Evolutionary conservation across 1,139 yeast genomes (phyloP).

Genomic region (Kodamaea derodonti): DNA sequence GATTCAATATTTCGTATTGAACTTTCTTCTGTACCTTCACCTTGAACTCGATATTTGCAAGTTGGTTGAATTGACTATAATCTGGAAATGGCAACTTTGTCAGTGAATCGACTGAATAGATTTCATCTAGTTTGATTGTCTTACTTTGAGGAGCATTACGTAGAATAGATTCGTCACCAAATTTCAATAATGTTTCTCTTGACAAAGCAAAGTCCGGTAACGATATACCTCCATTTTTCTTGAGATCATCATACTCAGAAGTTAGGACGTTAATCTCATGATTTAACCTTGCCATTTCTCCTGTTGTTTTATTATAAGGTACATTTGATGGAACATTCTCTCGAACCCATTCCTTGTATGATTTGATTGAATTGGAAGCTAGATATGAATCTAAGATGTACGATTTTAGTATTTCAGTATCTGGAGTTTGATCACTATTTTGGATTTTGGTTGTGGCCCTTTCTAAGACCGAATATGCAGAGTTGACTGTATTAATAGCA

Average conservation of each 20-base stretch:
- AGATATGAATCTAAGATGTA: slow-evolving; percentile 34
- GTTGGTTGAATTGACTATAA: slow-evolving; percentile 24
- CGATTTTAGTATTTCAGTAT: slow-evolving; percentile 6
- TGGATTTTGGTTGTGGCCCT: no score
- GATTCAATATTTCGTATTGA: slow-evolving; percentile 33
- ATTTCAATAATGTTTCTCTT: slow-evolving; percentile 24
- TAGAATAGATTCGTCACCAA: slow-evolving; percentile 21
- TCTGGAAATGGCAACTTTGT: slow-evolving; percentile 28
- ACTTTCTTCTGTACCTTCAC: slow-evolving; percentile 31
- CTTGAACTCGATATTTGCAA: slow-evolving; percentile 34
- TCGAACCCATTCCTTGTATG: slow-evolving; percentile 30
- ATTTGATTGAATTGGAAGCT: slow-evolving; percentile 29
- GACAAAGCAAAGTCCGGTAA: slow-evolving; percentile 30
- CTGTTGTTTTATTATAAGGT: slow-evolving; percentile 29
- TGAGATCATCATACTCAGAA: slow-evolving; percentile 22
- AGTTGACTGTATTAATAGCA: slow-evolving; percentile 7
- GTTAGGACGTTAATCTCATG: slow-evolving; percentile 21
- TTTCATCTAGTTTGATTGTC: slow-evolving; percentile 17
- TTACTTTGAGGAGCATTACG: slow-evolving; percentile 11
- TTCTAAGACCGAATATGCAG: slow-evolving; percentile 9
- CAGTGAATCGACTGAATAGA: slow-evolving; percentile 28
- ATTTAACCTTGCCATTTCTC: slow-evolving; percentile 28
- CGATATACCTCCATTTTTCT: slow-evolving; percentile 19
- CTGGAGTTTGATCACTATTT: slow-evolving; percentile 5
- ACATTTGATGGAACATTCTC: slow-evolving; percentile 20